Percentiles rank a stretch among this genome's conserved stretches.
Conservation (phyloP, 768 basidiomycete species). For the Pholiota molesta region DNA sequence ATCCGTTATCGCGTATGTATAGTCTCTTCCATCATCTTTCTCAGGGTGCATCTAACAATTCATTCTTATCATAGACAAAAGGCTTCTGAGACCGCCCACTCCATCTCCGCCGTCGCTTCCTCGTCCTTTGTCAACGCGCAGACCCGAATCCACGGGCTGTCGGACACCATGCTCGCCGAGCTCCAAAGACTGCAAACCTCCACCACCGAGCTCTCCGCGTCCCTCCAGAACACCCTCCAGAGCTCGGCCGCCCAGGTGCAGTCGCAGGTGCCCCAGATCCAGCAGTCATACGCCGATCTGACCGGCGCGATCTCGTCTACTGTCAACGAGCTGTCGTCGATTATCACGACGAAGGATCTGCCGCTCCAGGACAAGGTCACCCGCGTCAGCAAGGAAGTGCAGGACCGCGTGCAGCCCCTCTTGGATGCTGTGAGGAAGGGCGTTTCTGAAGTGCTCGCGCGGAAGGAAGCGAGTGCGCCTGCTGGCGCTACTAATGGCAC, state of each 20-base stretch:
- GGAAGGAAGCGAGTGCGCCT: background rate
- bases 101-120: slow-evolving; percentile 62
- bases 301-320: slow-evolving; percentile 45
- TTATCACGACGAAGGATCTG: slow-evolving; percentile 55
- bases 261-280: slow-evolving; percentile 57
- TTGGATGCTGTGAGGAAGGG: slow-evolving; percentile 53
- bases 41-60: slow-evolving; percentile 11
- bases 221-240: slow-evolving; percentile 40
- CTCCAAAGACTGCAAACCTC: slow-evolving; percentile 68
- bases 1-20: slow-evolving; percentile 61
- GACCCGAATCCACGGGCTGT: slow-evolving; percentile 58
- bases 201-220: slow-evolving; percentile 50
- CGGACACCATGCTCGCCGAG: slow-evolving; percentile 67
- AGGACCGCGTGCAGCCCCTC: slow-evolving; percentile 61
- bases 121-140: slow-evolving; percentile 58
- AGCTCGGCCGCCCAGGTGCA: slow-evolving; percentile 40
- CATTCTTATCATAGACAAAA: slow-evolving; percentile 51
- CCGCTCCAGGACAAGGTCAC: slow-evolving; percentile 65
- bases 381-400: slow-evolving; percentile 60
- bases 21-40: background rate
- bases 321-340: slow-evolving; percentile 54
- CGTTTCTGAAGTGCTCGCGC: slow-evolving; percentile 40
- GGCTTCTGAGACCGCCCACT: slow-evolving; percentile 67
- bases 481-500: slow-evolving; percentile 8
- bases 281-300: slow-evolving; percentile 60